phyloP scores from a whole-genome alignment of 2,329 filamentous ascomycete genomes.

The Aspergillus spinulosporus region DNA sequence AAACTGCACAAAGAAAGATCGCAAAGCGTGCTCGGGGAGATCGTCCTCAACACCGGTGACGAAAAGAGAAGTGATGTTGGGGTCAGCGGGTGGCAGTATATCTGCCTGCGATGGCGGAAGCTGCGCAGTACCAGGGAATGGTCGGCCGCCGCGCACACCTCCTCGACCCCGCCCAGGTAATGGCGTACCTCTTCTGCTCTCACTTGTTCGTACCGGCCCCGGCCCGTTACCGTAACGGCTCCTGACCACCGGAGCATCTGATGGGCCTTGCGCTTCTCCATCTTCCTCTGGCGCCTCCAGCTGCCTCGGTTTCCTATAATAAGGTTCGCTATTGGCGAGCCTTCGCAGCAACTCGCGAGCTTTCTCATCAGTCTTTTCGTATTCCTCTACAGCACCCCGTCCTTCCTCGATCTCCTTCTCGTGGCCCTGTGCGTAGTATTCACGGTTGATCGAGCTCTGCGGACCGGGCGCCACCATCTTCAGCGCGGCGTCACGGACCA shows the following conservation, averaged over 20 bases:
- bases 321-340: constrained; percentile 88
- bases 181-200: constrained; percentile 46
- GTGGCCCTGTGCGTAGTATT: constrained; percentile 97
- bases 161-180: constrained; percentile 50
- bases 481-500: constrained; percentile 89
- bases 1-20: constrained; percentile 84
- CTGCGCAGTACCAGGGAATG: constrained; percentile 70
- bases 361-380: constrained; percentile 97
- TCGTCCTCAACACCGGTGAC: constrained; percentile 96
- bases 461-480: constrained; percentile 98
- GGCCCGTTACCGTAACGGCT: constrained; percentile 50
- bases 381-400: constrained; percentile 78
- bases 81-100: constrained; percentile 79
- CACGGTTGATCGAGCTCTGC: constrained; percentile 86
- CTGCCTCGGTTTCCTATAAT: constrained; percentile 83
- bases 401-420: constrained; percentile 95
- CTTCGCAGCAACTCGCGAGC: constrained; percentile 82
- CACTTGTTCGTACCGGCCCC: constrained; percentile 73
- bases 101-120: constrained; percentile 80
- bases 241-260: constrained; percentile 43
- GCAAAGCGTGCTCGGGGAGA: constrained; percentile 85
- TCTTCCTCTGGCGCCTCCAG: constrained; percentile 58
- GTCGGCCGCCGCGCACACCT: constrained; percentile 50
- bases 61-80: constrained; percentile 88
- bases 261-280: constrained; percentile 42